phyloP scores from a whole-genome alignment of 169 alveolate species.

The Cryptosporidium xiaoi region DNA sequence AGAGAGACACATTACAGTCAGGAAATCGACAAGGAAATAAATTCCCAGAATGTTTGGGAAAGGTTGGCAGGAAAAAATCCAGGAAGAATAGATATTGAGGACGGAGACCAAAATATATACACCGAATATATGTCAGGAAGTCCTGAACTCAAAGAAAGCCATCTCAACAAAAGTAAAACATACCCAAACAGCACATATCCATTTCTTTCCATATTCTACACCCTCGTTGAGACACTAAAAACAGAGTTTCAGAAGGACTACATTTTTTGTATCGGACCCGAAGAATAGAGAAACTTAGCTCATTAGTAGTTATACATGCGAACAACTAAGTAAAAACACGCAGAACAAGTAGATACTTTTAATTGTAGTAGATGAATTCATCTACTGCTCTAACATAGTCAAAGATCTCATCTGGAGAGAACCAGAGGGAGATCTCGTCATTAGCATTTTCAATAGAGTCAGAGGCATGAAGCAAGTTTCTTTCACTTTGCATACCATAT shows the following conservation, averaged over 20 bases:
- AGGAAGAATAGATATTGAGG: too few relatives aligned
- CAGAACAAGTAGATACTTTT: neutral
- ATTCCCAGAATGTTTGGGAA: neutral
- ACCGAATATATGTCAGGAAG: neutral
- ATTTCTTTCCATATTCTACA: constrained; percentile 50
- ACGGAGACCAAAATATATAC: too few relatives aligned
- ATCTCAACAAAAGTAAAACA: neutral
- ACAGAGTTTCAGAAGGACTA: constrained; percentile 36
- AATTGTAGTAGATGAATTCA: constrained; percentile 17
- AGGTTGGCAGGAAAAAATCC: too few relatives aligned
- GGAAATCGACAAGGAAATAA: neutral
- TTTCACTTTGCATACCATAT: constrained; percentile 65
- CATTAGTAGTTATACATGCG: neutral
- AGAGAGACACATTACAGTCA: neutral
- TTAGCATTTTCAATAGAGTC: constrained; percentile 65
- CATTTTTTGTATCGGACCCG: constrained; percentile 38
- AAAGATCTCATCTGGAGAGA: constrained; percentile 26
- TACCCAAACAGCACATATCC: constrained; percentile 42
- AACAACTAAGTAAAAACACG: neutral
- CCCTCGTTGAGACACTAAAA: constrained; percentile 36
- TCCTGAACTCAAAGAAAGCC: neutral
- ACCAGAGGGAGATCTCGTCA: constrained; percentile 53
- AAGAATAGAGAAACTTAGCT: neutral
- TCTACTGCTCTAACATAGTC: constrained; percentile 46
- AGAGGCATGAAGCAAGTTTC: constrained; percentile 68